phyloP scores from a whole-genome alignment of 2,329 filamentous ascomycete genomes.

The Penicillium sumatraense region DNA sequence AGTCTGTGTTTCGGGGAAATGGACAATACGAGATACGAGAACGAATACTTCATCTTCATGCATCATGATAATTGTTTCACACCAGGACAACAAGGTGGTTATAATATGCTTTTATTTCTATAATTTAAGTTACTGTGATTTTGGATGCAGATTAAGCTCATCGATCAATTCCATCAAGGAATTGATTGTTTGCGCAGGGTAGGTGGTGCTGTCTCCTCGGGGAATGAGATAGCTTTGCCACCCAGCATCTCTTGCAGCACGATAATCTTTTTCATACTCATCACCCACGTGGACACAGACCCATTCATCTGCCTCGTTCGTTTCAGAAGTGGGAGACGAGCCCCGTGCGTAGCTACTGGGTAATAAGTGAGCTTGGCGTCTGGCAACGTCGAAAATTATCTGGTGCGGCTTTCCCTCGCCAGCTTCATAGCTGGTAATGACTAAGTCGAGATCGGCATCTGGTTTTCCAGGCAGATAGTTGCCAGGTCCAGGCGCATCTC shows the following conservation, averaged over 20 bases:
- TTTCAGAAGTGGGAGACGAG: not conserved
- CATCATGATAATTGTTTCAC: too few species aligned
- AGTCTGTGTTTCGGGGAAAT: too few species aligned
- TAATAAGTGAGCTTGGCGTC: slow-evolving; percentile 33
- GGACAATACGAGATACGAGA: too few species aligned
- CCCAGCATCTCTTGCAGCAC: slow-evolving; percentile 42
- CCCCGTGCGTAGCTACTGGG: not conserved
- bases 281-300: slow-evolving; percentile 51
- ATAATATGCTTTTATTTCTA: not conserved
- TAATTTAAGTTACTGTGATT: not conserved
- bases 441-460: slow-evolving; percentile 46
- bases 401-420: slow-evolving; percentile 49
- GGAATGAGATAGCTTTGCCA: slow-evolving; percentile 43
- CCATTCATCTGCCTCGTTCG: slow-evolving; percentile 23
- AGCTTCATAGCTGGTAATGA: slow-evolving; percentile 53
- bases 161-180: slow-evolving; percentile 32
- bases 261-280: slow-evolving; percentile 48
- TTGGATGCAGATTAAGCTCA: not conserved
- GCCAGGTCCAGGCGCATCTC: not conserved
- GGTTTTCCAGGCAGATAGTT: not conserved
- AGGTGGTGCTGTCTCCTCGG: slow-evolving; percentile 18
- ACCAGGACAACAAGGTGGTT: not conserved
- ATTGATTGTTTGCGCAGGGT: slow-evolving; percentile 16
- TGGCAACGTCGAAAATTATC: slow-evolving; percentile 46
- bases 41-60: too few species aligned